Evolutionary conservation across 805 yeast genomes (phyloP).

Genomic region (Candida succiphila): DNA sequence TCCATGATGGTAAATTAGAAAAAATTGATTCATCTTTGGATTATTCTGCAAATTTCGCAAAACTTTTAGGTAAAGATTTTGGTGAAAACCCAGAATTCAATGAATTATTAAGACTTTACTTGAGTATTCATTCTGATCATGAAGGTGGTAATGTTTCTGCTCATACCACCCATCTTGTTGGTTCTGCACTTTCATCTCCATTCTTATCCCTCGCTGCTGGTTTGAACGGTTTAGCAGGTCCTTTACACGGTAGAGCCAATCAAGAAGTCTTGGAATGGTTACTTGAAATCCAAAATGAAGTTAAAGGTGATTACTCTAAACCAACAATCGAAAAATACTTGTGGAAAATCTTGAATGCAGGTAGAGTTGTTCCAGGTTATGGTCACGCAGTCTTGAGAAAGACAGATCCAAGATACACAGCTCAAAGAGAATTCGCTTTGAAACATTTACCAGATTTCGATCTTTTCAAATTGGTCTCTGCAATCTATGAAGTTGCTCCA

Average conservation of each 20-base stretch:
- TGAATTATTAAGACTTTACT: conserved; percentile 72
- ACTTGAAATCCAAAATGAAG: conserved; percentile 52
- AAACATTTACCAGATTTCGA: conserved; percentile 71
- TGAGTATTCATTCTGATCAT: conserved; percentile 79
- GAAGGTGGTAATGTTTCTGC: conserved; percentile 90
- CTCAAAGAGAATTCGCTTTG: conserved; percentile 76
- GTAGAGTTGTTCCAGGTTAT: conserved; percentile 84
- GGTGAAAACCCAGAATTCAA: conserved; percentile 59
- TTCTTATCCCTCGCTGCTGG: conserved; percentile 75
- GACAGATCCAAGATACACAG: conserved; percentile 83
- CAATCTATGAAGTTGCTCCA: conserved; percentile 78
- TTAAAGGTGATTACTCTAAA: conserved; percentile 61
- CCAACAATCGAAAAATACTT: conserved; percentile 65
- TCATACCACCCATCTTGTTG: conserved; percentile 79
- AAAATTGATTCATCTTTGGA: conserved; percentile 43
- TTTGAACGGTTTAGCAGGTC: conserved; percentile 79
- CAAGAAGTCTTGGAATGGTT: conserved; percentile 83
- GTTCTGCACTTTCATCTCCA: conserved; percentile 75
- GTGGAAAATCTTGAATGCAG: conserved; percentile 71
- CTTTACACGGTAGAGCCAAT: conserved; percentile 81
- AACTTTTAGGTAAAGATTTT: conserved; percentile 49
- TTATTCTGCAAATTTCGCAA: conserved; percentile 55
- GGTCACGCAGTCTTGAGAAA: conserved; percentile 84
- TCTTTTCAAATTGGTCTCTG: conserved; percentile 67
- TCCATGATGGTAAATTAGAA: conserved; percentile 68